Base-by-base conservation (phyloP, 106 monocot species). In the Xerophyta viscosa region DNA sequence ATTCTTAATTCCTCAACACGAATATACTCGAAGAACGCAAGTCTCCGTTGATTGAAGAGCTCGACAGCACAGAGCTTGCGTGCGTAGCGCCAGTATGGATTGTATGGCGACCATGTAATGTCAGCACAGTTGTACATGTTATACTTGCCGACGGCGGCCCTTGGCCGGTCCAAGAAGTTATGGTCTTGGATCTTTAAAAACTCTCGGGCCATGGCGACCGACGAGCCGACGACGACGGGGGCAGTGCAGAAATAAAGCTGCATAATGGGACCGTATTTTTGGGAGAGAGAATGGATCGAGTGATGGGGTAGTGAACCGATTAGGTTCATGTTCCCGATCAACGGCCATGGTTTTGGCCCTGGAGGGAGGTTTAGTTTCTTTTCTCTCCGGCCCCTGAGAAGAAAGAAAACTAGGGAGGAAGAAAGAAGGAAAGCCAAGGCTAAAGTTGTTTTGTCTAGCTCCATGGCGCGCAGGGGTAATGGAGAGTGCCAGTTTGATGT, bases 301-400 rank as follows among this genome's bases (percentile, higher is more conserved):
- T 20, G 82, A 60, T 82, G 82, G 4, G 82, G 82, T 41, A 82
- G 77, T 2, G 82, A 0, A 21, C 77, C 69, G 2, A 82, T 69
- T 24, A 77, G 82, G 60, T 77, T 56, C 27, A 82, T 64, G 68
- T 82, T 82, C 4, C 82, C 82, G 60, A 82, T 82, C 21, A 82
- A 31, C 1, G 82, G 82, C 76, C 69, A 77, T 0, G 59, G 82
- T 9, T 50, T 65, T 4, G 82, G 82, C 5, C 82, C 82, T 0
- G 77, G 82, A 0, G 82, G 82, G 46, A 46, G 46, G 6, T 46
- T 46, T 7, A 46, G 46, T n/a, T n/a, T n/a, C n/a, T n/a, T n/a
- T n/a, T n/a, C n/a, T n/a, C n/a, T n/a, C n/a, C n/a, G n/a, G n/a
- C n/a, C n/a, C n/a, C n/a, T n/a, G n/a, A n/a, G n/a, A n/a, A n/a